These are phyloP conservation scores for Thielaviopsis punctulata DNA, from an alignment of 2,329 filamentous ascomycete species.

Conservation along the genomic window DNA sequence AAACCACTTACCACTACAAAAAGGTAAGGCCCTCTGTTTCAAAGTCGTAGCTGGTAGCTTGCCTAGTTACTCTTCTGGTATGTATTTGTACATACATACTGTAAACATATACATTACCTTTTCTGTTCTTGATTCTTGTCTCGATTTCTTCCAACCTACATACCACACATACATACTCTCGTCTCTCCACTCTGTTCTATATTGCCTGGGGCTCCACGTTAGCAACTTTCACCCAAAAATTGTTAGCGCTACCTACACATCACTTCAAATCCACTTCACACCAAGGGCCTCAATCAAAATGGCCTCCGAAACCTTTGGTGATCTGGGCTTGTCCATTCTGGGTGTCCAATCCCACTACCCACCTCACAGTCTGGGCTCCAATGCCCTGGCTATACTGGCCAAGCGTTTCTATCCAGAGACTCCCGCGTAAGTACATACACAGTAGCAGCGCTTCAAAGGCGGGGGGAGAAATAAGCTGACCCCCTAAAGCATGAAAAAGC, in stretches of 20 bases:
- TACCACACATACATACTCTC: no score
- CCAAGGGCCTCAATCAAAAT: neutral
- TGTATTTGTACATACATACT: no score
- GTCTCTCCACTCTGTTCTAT: no score
- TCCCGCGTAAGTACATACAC: slow-evolving; percentile 36
- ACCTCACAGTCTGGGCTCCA: slow-evolving; percentile 32
- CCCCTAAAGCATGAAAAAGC: slow-evolving; percentile 39
- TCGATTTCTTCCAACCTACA: no score
- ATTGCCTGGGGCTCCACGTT: no score
- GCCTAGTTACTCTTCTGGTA: no score
- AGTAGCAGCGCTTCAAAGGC: neutral
- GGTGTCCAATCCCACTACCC: slow-evolving; percentile 45
- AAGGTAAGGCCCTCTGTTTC: no score
- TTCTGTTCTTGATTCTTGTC: no score
- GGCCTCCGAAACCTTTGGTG: slow-evolving; percentile 21
- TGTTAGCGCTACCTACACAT: neutral
- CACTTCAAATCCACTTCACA: neutral
- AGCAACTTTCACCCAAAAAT: no score
- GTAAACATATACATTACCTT: no score
- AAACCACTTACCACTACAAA: no score
- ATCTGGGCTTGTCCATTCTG: slow-evolving; percentile 42
- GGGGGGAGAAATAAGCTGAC: neutral
- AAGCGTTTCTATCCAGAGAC: slow-evolving; percentile 42
- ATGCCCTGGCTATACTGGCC: slow-evolving; percentile 33
- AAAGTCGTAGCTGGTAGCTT: no score